A percentile compares a stretch with the other conserved stretches of the same genome.
phyloP scores from a whole-genome alignment of 2,329 filamentous ascomycete species.

The Didymella sp. region DNA sequence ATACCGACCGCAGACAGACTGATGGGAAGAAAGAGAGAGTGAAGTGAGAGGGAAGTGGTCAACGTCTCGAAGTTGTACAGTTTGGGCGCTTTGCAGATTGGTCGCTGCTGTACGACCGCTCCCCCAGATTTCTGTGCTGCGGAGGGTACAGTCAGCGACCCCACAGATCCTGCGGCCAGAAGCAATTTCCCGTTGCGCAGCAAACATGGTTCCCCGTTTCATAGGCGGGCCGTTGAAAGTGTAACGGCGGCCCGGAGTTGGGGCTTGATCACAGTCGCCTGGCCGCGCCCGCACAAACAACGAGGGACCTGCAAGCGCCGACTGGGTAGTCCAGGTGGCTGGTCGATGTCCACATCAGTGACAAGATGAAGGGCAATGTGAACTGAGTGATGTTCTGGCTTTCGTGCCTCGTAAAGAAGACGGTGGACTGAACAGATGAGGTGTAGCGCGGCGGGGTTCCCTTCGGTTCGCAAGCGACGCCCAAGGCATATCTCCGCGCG shows the following conservation, averaged over 20 bases:
- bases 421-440: conserved; percentile 5
- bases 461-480: conserved; percentile 37
- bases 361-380: not conserved
- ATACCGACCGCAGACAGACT: not conserved
- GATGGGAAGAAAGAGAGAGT: not conserved
- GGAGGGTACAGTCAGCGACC: not conserved
- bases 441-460: conserved; percentile 11
- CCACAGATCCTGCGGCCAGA: conserved; percentile 8
- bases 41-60: not conserved
- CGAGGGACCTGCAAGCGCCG: not conserved
- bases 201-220: conserved; percentile 1
- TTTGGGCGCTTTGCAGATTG: not conserved
- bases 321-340: not conserved
- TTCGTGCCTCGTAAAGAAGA: conserved; percentile 3
- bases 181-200: conserved; percentile 4
- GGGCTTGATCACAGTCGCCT: conserved; percentile 3
- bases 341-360: not conserved
- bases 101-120: conserved; percentile 12
- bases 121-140: conserved; percentile 6
- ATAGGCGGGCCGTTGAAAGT: conserved; percentile 15
- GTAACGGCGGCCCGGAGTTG: conserved; percentile 14
- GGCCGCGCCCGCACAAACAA: not conserved
- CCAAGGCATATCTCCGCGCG: conserved; percentile 8
- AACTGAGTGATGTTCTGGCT: not conserved
- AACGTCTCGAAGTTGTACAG: not conserved